Evolutionary conservation across 2,329 filamentous ascomycete genomes (phyloP).

Genomic region (Emmonsia crescens): DNA sequence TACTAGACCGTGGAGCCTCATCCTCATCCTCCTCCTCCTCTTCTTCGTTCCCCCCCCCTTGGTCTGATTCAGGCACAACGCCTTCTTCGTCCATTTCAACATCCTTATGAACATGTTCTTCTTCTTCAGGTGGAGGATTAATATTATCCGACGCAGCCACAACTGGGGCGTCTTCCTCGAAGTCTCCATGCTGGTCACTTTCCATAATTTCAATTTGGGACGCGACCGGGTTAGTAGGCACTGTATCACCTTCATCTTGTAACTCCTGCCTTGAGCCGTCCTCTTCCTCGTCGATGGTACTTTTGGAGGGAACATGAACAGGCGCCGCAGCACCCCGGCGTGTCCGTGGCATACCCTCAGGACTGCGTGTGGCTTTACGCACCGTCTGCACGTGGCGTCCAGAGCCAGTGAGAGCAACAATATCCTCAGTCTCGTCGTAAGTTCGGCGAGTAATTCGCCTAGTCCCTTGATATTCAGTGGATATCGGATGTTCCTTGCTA

Average conservation of each 20-base stretch:
- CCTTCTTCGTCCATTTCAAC: constrained; percentile 29
- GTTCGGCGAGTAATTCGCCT: constrained; percentile 50
- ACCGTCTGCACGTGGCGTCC: constrained; percentile 47
- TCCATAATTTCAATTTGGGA: constrained; percentile 34
- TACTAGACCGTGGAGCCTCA: constrained; percentile 42
- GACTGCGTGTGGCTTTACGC: constrained; percentile 43
- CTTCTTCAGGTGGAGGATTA: constrained; percentile 6
- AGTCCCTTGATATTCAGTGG: constrained; percentile 17
- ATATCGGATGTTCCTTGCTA: constrained; percentile 12
- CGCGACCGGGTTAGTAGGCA: constrained; percentile 17
- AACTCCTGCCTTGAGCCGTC: constrained; percentile 29
- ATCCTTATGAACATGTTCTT: constrained; percentile 19
- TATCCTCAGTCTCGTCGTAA: constrained; percentile 45
- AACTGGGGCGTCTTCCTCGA: constrained; percentile 23
- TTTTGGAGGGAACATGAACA: constrained; percentile 29
- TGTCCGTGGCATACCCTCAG: constrained; percentile 20
- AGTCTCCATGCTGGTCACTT: constrained; percentile 27
- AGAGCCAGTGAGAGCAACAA: constrained; percentile 49
- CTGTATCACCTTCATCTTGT: constrained; percentile 16
- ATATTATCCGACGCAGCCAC: constrained; percentile 10
- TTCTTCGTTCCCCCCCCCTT: constrained; percentile 33
- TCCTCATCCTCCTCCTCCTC: constrained; percentile 44
- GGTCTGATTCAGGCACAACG: constrained; percentile 33
- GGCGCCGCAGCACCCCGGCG: constrained; percentile 2
- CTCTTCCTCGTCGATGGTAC: constrained; percentile 44